Conservation (phyloP, 2,329 filamentous ascomycete species). For the Neophaeococcomyces aloes region DNA sequence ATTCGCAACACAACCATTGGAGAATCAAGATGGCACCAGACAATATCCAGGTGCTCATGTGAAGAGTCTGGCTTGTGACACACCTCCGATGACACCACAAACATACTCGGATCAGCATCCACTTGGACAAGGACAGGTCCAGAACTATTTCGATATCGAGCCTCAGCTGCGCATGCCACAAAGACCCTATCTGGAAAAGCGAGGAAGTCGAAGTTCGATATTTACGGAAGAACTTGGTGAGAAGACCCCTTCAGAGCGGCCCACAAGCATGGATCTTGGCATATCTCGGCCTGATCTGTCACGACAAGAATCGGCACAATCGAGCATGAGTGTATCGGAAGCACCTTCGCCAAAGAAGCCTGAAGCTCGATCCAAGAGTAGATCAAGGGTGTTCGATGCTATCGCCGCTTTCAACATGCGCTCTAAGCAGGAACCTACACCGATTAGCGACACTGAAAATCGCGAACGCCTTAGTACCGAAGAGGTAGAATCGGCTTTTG, state of each 20-base stretch:
- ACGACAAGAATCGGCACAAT: slow-evolving; percentile 1
- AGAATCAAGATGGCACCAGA: slow-evolving; percentile 28
- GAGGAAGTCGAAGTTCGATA: slow-evolving; percentile 21
- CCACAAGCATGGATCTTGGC: slow-evolving; percentile 13
- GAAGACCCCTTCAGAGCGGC: slow-evolving; percentile 19
- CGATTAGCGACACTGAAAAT: background rate
- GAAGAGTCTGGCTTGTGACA: slow-evolving; percentile 43
- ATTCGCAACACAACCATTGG: slow-evolving; percentile 44
- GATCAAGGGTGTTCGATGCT: slow-evolving; percentile 19
- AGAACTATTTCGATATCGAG: slow-evolving; percentile 40
- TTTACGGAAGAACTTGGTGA: slow-evolving; percentile 23
- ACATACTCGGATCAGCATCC: slow-evolving; percentile 43
- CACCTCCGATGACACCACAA: slow-evolving; percentile 48
- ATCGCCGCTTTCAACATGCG: slow-evolving; percentile 19
- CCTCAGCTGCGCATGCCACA: slow-evolving; percentile 37
- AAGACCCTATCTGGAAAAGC: slow-evolving; percentile 21
- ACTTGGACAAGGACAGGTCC: slow-evolving; percentile 52
- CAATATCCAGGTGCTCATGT: slow-evolving; percentile 37
- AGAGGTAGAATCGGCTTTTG: slow-evolving; percentile 21
- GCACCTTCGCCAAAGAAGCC: background rate
- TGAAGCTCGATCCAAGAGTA: slow-evolving; percentile 14
- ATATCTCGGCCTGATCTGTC: background rate
- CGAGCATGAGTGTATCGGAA: background rate
- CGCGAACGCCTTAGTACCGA: slow-evolving; percentile 15
- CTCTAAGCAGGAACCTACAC: slow-evolving; percentile 8